Percentiles rank a stretch among this genome's conserved stretches.
These are phyloP conservation scores for Lithohypha guttulata DNA, from an alignment of 2,329 filamentous ascomycete genomes.

Conservation along the genomic window DNA sequence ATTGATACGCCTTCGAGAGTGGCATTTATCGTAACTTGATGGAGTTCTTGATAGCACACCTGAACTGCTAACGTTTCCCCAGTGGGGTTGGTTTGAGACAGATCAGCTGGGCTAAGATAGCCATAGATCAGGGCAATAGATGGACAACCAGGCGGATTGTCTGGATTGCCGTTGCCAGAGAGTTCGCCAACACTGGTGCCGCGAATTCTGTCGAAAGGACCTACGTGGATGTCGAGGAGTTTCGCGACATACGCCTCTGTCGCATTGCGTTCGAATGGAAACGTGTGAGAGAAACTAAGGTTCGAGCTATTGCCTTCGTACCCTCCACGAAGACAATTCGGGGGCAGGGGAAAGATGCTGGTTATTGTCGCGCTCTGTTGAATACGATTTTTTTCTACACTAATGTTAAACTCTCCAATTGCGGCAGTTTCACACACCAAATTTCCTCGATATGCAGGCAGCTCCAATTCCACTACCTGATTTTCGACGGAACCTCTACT, in stretches of 20 bases:
- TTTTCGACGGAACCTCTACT: too few relatives aligned
- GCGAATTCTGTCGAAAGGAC: constrained; percentile 11
- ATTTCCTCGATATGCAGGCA: constrained; percentile 9
- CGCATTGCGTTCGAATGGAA: constrained; percentile 1
- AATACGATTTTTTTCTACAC: constrained; percentile 4
- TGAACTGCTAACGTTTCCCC: constrained; percentile 3
- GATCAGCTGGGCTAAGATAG: constrained; percentile 8
- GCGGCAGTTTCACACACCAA: constrained; percentile 10
- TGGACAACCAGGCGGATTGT: constrained; percentile 19
- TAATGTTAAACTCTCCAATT: constrained; percentile 2
- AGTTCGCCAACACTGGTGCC: constrained; percentile 10
- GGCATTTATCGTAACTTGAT: constrained; percentile 7
- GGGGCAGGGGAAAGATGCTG: constrained; percentile 9
- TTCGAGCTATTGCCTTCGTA: constrained; percentile 9
- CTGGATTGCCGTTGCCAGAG: constrained; percentile 3
- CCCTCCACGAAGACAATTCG: constrained; percentile 12
- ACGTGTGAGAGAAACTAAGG: constrained; percentile 8
- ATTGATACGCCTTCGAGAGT: constrained; percentile 5
- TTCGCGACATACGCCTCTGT: constrained; percentile 12
- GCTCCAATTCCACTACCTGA: not conserved
- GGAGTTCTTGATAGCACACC: constrained; percentile 17
- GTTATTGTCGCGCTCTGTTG: constrained; percentile 6
- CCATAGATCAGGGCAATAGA: constrained; percentile 18
- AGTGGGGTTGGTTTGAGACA: not conserved
- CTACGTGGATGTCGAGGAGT: constrained; percentile 17